Base-by-base conservation (phyloP, 225 moss, liverwort and hornwort species). In the Lunularia cruciata region DNA sequence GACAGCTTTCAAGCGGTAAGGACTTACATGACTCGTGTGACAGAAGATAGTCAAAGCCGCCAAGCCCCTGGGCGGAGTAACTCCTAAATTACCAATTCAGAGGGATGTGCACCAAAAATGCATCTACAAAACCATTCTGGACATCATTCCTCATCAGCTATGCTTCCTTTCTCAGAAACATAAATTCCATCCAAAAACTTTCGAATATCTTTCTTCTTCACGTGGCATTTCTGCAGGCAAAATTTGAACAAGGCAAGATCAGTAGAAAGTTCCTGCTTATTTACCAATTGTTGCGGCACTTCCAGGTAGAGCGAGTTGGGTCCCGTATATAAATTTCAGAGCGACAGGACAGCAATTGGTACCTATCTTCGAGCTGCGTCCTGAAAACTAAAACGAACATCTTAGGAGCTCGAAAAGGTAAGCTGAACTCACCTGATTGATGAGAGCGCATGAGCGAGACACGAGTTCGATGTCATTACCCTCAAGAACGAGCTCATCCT, bases 391-490 rank as follows among this genome's bases (percentile, higher is more conserved):
- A 69, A 19, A 37, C 43, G 43, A 43, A 7, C 9, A 7, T 15
- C 11, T 9, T 27, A 10, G 5, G 51, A n/a, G 27, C 3, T 65
- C 2, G 32, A 39, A 1, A n/a, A n/a, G n/a, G n/a, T n/a, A n/a
- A n/a, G n/a, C n/a, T n/a, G n/a, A 30, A 36, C 34, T 46, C 37
- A 88, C 90, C 85, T 91, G 90, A 68, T 90, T 88, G 39, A 90
- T 91, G 14, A 88, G 77, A 12, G 90, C 90, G 27, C 84, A 84
- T 14, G 88, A 88, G 33, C 88, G 69, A 35, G 88, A 88, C 3
- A 91, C 90, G 14, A 88, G 88, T 75, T 91, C 90, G 34, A 91
- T 85, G 48, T 91, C 90, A 59, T 88, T 91, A 34, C 90, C 90
- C 37, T 88, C 88, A 27, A 91, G 77, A 46, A 88, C 61, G 42